Conservation (phyloP, 1,284 basidiomycete species). For the Athelia psychrophila region DNA sequence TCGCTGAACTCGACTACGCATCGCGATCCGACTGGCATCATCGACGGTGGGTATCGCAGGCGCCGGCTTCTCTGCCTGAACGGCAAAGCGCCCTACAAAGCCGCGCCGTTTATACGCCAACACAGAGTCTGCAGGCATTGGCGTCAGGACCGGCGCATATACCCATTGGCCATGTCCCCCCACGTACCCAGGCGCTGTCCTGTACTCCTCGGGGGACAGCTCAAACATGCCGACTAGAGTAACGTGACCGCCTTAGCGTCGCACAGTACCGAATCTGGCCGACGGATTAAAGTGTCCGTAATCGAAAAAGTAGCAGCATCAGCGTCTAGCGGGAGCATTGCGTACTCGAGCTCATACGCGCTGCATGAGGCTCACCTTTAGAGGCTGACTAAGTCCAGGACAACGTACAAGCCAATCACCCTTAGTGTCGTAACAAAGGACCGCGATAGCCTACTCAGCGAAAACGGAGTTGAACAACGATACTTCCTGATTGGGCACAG, state of each 20-base stretch:
- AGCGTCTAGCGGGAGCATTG: no score
- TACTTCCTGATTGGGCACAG: constrained; percentile 68
- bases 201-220: constrained; percentile 80
- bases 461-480: constrained; percentile 61
- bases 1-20: constrained; percentile 79
- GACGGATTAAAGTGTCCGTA: constrained; percentile 76
- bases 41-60: constrained; percentile 31
- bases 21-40: constrained; percentile 66
- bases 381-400: constrained; percentile 65
- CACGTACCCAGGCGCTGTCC: constrained; percentile 69
- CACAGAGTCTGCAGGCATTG: constrained; percentile 68
- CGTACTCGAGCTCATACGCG: no score
- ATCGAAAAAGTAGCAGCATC: constrained; percentile 67
- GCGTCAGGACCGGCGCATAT: not conserved
- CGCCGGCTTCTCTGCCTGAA: constrained; percentile 25
- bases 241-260: constrained; percentile 82
- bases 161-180: no score
- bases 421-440: constrained; percentile 63
- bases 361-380: constrained; percentile 55
- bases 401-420: constrained; percentile 73
- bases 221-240: constrained; percentile 93
- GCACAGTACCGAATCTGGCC: constrained; percentile 64
- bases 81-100: constrained; percentile 88
- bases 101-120: constrained; percentile 87
- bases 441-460: constrained; percentile 46